These are phyloP conservation scores for Leonotis leonurus DNA, from an alignment of 257 asterid genomes.

Conservation along the genomic window DNA sequence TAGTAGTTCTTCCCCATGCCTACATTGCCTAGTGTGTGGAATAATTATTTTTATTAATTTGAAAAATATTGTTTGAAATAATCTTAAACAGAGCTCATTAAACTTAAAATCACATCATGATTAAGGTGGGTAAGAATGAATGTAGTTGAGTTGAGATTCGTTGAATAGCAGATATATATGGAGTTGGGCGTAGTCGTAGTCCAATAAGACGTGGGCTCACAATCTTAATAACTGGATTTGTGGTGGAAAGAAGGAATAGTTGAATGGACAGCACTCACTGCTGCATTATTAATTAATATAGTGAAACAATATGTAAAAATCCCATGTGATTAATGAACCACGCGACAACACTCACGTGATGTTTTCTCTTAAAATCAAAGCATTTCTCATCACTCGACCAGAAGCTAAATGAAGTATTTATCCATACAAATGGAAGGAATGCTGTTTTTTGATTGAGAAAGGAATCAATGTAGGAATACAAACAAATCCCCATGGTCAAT, in stretches of 20 bases:
- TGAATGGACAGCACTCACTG: slow-evolving; percentile 12
- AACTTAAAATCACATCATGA: too few species aligned
- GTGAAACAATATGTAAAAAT: not conserved
- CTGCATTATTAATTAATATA: not conserved
- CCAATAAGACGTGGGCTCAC: not conserved
- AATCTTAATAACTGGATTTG: not conserved
- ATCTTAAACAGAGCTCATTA: too few species aligned
- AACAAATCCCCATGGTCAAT: not conserved
- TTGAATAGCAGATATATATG: too few species aligned
- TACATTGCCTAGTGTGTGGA: not conserved
- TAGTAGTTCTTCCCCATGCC: not conserved
- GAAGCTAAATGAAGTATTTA: not conserved
- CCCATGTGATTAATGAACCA: slow-evolving; percentile 8
- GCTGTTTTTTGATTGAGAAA: not conserved
- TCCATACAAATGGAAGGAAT: not conserved
- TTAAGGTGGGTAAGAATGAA: too few species aligned
- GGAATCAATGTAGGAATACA: slow-evolving; percentile 9
- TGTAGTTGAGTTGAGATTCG: too few species aligned
- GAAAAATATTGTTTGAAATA: not conserved
- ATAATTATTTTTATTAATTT: not conserved
- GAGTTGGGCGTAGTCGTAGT: not conserved
- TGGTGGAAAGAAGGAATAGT: not conserved
- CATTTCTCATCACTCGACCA: not conserved
- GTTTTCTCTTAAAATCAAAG: not conserved
- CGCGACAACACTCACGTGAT: slow-evolving; percentile 3